Base-by-base conservation (phyloP, 305 asterid genomes). In the Fraxinus baroniana region DNA sequence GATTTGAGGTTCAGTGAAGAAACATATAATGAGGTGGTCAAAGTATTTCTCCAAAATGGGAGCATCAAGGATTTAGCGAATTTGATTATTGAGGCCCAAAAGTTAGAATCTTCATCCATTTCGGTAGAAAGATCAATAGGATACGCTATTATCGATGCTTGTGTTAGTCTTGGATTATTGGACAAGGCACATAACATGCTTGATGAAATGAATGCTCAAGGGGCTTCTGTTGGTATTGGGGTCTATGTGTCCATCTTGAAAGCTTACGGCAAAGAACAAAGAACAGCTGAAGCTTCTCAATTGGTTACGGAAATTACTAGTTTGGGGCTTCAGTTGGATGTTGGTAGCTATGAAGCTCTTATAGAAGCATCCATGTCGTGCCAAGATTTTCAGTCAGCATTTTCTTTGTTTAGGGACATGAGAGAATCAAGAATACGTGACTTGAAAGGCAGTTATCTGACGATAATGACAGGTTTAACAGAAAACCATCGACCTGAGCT, bases 321-420 rank as follows among this genome's bases (percentile, higher is more conserved):
- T 79, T 88, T 89, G 30, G 98, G 98, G 10, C 84, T 94, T 71
- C 88, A 75, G 17, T 83, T 93, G 83, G 97, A 95, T 78, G 91
- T 83, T 72, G 84, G 78, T 24, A 92, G 80, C 78, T 94, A 90
- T 52, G 98, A 96, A 84, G 76, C 93, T 76, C 85, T 94, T 24
- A 91, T 96, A 74, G 98, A 95, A 86, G 84, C 97, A 30, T 93
- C 99, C 2, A 94, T 96, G 98, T 87, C 93, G 2, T 86, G 94
- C 87, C 98, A 94, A 88, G 99, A 96, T 90, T 96, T 94, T 57
- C 97, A 91, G 77, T 96, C 99, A 0, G 98, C 97, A 7, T 96
- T 96, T 80, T 90, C 98, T 78, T 70, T 96, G 68, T 96, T 94
- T 74, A 92, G 97, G 76, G 99, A 94, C 90, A 96, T 96, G 99